Base-by-base conservation (phyloP, 2,329 filamentous ascomycete species). In the Colletotrichum sp. region DNA sequence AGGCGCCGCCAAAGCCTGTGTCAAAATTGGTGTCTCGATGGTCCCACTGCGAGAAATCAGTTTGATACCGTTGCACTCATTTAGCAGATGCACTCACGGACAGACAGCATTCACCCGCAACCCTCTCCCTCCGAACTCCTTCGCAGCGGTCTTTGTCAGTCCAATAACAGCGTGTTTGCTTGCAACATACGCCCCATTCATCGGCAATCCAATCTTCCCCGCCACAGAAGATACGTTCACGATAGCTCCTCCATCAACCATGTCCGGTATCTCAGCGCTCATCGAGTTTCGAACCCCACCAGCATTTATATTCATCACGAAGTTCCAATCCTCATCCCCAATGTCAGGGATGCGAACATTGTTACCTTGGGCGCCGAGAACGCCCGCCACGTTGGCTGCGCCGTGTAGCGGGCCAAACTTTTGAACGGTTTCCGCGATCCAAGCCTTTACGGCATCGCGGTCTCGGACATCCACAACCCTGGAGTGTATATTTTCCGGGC, bases 261-360 rank as follows among this genome's bases (percentile, higher is more conserved):
- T 86, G 1, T 82, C 81, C 16, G 81, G 83, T 13, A 91, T 75
- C 79, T 91, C 80, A n/a, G 88, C 87, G 18, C 88, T 82, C 74
- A 92, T 76, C 74, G 88, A 90, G 66, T 89, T 87, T 81, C 90
- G 88, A 32, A 88, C 81, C 7, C 90, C 89, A 9, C 80, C 84
- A 9, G 86, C 75, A 78, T 90, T 90, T 12, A 90, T 85, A 3
- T 80, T 78, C 69, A 89, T 80, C 18, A 87, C 81, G 32, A 81
- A 80, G 55, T 86, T 83, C 86, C 86, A 90, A 26, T 86, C 82
- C 1, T 85, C 82, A 24, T 87, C 84, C 1, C 81, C 81, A 24
- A 85, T 76, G 18, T 83, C 79, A 4, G 78, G 76, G 55, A 82
- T 71, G 8, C 65, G 64, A 5, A 65, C 66, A 0, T 57, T 55